Base-by-base conservation (phyloP, 2,329 filamentous ascomycete species). In the Claviceps humidiphila region DNA sequence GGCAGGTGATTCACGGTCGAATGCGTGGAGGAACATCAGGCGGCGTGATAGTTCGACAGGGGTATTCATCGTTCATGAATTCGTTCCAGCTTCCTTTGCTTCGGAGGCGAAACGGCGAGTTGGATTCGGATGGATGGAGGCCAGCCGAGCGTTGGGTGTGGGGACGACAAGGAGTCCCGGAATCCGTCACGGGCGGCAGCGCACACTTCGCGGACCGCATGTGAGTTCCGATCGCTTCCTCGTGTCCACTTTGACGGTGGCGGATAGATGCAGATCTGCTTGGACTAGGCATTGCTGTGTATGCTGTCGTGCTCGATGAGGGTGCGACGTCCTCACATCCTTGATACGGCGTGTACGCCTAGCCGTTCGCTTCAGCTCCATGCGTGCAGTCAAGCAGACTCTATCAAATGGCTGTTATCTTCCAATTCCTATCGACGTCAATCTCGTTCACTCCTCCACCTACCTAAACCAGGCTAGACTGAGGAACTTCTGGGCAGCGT, bases 401-500 rank as follows among this genome's bases (percentile, higher is more conserved):
- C 9, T 9, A 5, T 4, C 44, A 26, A 13, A 14, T 30, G 22
- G 13, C 16, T 4, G 8, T 5, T 45, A 30, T 17, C 44, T 46
- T 8, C 8, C 44, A 30, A 11, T 3, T 26, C 22, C 9, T 11
- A 30, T 11, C 8, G 30, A 30, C 30, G 30, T 30, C 9, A 47
- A 49, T 11, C 17, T n/a, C 26, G 48, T 26, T 51, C 37, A 34
- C 4, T n/a, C 37, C 45, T 22, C 22, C 41, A 57, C 55, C 55
- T 57, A 50, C 56, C 56, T 53, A 56, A 54, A 51, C 37, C 47
- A 50, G 54, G 8, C 30, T 51, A 50, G 50, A 34, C n/a, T 20
- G 26, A 38, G 50, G 49, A 54, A 54, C 53, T 57, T 56, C 47
- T 52, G 20, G 13, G 14, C n/a, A 43, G 46, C 22, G 26, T 24